Percentiles rank a stretch among this genome's conserved stretches.
Evolutionary conservation across 2,329 filamentous ascomycete species (phyloP).

Genomic region (Diaporthe caulivora): DNA sequence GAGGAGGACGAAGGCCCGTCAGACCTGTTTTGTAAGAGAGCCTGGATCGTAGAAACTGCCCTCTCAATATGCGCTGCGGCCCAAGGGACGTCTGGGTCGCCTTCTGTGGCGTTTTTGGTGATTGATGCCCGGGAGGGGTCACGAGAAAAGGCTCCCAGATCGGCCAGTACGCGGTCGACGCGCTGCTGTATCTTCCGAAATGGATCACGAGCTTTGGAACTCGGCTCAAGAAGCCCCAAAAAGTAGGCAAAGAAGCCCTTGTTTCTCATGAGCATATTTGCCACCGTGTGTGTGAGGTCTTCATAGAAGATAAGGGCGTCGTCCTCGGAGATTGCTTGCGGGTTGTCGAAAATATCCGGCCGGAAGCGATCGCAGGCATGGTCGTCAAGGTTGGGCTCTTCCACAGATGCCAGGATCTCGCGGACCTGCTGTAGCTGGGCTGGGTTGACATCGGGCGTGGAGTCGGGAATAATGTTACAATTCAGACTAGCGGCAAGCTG

Average conservation of each 20-base stretch:
- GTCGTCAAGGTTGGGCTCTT: conserved; percentile 49
- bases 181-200: conserved; percentile 63
- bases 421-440: conserved; percentile 62
- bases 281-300: conserved; percentile 64
- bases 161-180: conserved; percentile 59
- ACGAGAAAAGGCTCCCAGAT: conserved; percentile 53
- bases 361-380: conserved; percentile 56
- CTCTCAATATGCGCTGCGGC: conserved; percentile 61
- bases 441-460: conserved; percentile 45
- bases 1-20: conserved; percentile 51
- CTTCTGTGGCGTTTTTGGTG: conserved; percentile 45
- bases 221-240: conserved; percentile 57
- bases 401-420: conserved; percentile 64
- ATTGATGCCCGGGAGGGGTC: neutral
- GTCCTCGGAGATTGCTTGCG: conserved; percentile 43
- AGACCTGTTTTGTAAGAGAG: conserved; percentile 53
- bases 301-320: conserved; percentile 54
- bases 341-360: conserved; percentile 58
- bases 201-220: conserved; percentile 58
- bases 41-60: conserved; percentile 57
- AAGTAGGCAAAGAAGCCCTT: conserved; percentile 68
- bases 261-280: conserved; percentile 66
- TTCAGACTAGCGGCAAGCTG: conserved; percentile 65
- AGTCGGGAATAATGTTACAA: conserved; percentile 55
- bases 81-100: conserved; percentile 59